A percentile compares a stretch with the other conserved stretches of the same genome.
Conservation (phyloP, 2,329 filamentous ascomycete species). For the Penicillium sclerotiorum region DNA sequence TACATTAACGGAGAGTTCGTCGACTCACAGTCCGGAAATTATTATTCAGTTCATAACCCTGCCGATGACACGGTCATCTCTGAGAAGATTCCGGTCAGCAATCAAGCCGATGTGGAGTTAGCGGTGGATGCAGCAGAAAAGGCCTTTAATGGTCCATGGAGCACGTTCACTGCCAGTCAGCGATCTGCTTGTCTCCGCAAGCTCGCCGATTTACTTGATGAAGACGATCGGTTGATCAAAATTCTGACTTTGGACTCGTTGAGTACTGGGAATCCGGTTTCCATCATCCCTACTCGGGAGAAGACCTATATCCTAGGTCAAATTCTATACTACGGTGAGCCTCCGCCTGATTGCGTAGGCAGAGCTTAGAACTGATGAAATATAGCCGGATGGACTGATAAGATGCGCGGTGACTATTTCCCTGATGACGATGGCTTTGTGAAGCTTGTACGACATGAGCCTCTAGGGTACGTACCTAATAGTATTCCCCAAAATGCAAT, state of each 20-base stretch:
- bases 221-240: constrained; percentile 1
- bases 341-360: no score
- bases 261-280: background rate
- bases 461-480: background rate
- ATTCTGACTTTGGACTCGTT: constrained; percentile 1
- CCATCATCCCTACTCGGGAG: constrained; percentile 3
- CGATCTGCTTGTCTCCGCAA: background rate
- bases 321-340: background rate
- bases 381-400: constrained; percentile 6
- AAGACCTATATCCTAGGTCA: constrained; percentile 7
- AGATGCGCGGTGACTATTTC: constrained; percentile 1
- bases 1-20: background rate
- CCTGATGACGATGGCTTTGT: constrained; percentile 5
- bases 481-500: background rate
- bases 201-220: constrained; percentile 4
- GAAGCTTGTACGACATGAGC: constrained; percentile 4
- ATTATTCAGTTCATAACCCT: constrained; percentile 3
- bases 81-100: background rate
- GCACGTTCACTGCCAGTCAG: background rate
- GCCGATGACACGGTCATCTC: constrained; percentile 4
- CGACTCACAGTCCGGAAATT: background rate
- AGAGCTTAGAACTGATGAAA: background rate
- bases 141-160: constrained; percentile 4
- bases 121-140: constrained; percentile 1
- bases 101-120: background rate